Evolutionary conservation across 2,329 filamentous ascomycete species (phyloP), one percentile per base, ranked within the genome.

Genomic region (Thielaviopsis populi): DNA sequence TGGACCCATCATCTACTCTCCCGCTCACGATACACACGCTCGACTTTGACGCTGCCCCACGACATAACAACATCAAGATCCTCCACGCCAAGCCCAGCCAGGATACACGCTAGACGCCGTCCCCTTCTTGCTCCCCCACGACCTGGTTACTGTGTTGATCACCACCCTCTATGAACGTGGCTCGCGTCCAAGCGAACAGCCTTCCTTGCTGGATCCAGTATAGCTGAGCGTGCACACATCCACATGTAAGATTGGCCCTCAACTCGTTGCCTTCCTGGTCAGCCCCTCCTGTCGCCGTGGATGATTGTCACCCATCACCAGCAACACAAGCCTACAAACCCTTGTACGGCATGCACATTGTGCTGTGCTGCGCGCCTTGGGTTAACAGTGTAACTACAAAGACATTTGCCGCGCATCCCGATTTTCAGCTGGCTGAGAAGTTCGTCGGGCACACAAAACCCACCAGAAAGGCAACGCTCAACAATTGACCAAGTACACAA

Each of bases 91-190:
- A 42, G 22, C 22, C 59, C 15, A 46, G 41, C 59, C 24, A 37
- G 43, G 24, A 61, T 61, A 61, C 59, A 61, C 41, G 59, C 59
- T 46, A n/a, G 13, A 46, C 27, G 24, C 19, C 43, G 22, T 61
- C 40, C 40, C 37, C 10, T 13, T 46, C 27, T 30, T 22, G 30
- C 15, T 42, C n/a, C 30, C 27, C 40, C 5, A 15, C 40, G 15
- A 22, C 40, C 43, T 48, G 17, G 24, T 22, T 13, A 27, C 10
- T 30, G n/a, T 33, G 59, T 30, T 37, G 59, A 61, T 61, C 59
- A 61, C n/a, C 10, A 46, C 59, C 41, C 19, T 46, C 30, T 61
- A 40, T 3, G 41, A 61, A 61, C 59, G 59, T 61, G 59, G 59
- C 59, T 46, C 59, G 59, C 42, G 41, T 61, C 19, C 40, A 61